Base-by-base conservation (phyloP, 2,329 filamentous ascomycete genomes). In the Alternaria gaisen region DNA sequence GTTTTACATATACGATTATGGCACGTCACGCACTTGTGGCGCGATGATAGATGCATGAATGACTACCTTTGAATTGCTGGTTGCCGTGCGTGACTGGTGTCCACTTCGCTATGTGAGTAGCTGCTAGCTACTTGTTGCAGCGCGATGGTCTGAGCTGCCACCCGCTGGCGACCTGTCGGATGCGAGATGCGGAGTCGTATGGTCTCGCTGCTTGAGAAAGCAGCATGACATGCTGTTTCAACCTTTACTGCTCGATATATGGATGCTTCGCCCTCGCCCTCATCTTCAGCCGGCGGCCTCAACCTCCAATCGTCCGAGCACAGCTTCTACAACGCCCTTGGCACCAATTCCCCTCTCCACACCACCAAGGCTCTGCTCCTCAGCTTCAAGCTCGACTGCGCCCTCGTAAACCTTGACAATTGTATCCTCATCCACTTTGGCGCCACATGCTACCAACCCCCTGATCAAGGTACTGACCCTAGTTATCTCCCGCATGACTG, bases 341-440 rank as follows among this genome's bases (percentile, higher is more conserved):
- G 75, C 72, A 5, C 74, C 75, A 8, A 70, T 58, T 1, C 73
- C 74, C 30, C 56, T 71, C 28, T 73, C 66, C 30, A 77, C 68
- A 26, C 63, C 86, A 26, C 87, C 88, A 20, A 84, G 83, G 1
- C 85, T 82, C 16, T 87, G 84, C 65, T 87, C 85, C 61, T 87
- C 83, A 52, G 89, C 83, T 16, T 88, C 89, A 73, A 94, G 83
- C 71, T 96, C 91, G 2, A 97, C 83, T 30, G 91, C 91, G 64
- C 91, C 91, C 54, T 91, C 88, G 75, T 98, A 99, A 0, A 91
- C 93, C 71, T 84, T 88, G 70, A 88, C 90, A 22, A 98, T 91
- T 77, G 89, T 94, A 43, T 95, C 92, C 80, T 98, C 94, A 70
- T 98, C 95, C 28, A 99, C 93, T 60, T 89, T 88, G 43, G 95